phyloP scores from a whole-genome alignment of 768 basidiomycete genomes.

The Lactarius vividus region DNA sequence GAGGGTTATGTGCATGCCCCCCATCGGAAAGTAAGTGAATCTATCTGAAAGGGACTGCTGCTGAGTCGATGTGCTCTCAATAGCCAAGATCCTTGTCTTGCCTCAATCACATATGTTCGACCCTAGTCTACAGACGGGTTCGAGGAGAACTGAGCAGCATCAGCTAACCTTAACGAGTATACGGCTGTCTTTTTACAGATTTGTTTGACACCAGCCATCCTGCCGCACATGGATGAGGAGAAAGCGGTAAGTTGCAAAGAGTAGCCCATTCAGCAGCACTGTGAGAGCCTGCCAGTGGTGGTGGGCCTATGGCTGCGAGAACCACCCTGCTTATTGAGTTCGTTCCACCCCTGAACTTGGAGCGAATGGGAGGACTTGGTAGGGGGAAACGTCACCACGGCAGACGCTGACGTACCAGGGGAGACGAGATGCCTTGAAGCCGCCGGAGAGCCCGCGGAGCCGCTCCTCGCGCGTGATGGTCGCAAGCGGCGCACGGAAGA shows the following conservation, averaged over 20 bases:
- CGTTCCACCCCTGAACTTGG: neutral
- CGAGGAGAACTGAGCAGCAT: neutral
- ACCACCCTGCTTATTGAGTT: neutral
- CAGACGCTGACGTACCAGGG: slow-evolving; percentile 52
- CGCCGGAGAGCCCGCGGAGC: slow-evolving; percentile 63
- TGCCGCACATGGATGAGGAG: slow-evolving; percentile 64
- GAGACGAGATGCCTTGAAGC: slow-evolving; percentile 77
- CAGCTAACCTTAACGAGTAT: neutral
- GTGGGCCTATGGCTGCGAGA: too few relatives aligned
- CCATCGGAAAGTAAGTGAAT: neutral
- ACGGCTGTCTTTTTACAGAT: slow-evolving; percentile 48
- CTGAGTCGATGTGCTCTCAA: neutral
- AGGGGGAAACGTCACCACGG: neutral
- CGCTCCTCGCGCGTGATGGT: slow-evolving; percentile 72
- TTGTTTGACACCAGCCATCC: too few relatives aligned
- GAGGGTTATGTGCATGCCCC: too few relatives aligned
- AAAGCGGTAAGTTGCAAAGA: slow-evolving; percentile 82
- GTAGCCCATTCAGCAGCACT: slow-evolving; percentile 78
- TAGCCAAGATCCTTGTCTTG: slow-evolving; percentile 67
- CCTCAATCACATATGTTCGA: slow-evolving; percentile 41
- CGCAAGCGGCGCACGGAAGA: slow-evolving; percentile 55
- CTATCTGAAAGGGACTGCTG: neutral
- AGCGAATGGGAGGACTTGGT: neutral
- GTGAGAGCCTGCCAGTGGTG: slow-evolving; percentile 49
- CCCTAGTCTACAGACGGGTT: neutral